Percentiles rank a stretch among this genome's conserved stretches.
Evolutionary conservation across 441 rosid species (phyloP).

Genomic region (Manihot esculenta): DNA sequence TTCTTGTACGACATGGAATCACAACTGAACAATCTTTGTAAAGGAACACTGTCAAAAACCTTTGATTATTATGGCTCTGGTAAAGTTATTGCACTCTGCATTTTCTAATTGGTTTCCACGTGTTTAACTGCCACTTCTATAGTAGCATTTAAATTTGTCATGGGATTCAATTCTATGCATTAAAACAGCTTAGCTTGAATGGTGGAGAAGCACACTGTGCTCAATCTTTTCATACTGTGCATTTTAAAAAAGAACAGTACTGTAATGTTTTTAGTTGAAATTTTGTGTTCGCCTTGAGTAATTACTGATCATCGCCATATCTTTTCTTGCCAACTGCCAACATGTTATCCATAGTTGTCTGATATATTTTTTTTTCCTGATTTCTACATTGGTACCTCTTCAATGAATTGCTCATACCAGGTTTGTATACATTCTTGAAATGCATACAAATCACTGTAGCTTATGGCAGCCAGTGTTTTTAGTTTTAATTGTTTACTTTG

Average conservation of each 20-base stretch:
- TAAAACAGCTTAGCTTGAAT: slow-evolving; percentile 25
- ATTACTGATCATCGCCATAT: not conserved
- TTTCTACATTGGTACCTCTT: not conserved
- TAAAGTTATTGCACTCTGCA: slow-evolving; percentile 24
- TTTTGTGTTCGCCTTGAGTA: not conserved
- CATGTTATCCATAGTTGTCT: not conserved
- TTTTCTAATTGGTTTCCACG: not conserved
- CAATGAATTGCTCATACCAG: not conserved
- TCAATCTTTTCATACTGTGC: slow-evolving; percentile 16
- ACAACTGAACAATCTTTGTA: slow-evolving; percentile 52
- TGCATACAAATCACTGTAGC: no score
- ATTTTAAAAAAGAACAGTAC: slow-evolving; percentile 32
- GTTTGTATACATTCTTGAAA: not conserved
- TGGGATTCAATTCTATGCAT: slow-evolving; percentile 12
- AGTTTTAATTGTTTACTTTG: no score
- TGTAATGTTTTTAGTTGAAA: slow-evolving; percentile 9
- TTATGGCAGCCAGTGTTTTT: no score
- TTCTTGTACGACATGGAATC: slow-evolving; percentile 60
- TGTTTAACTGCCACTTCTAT: not conserved
- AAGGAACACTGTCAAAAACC: slow-evolving; percentile 36
- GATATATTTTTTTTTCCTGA: not conserved
- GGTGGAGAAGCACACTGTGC: slow-evolving; percentile 9
- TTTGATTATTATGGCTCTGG: slow-evolving; percentile 38
- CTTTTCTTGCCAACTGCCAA: not conserved
- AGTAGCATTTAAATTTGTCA: not conserved